Percentiles rank a stretch among this genome's conserved stretches.
Conservation (phyloP, 2,329 filamentous ascomycete species). For the Aspergillus nomiae region DNA sequence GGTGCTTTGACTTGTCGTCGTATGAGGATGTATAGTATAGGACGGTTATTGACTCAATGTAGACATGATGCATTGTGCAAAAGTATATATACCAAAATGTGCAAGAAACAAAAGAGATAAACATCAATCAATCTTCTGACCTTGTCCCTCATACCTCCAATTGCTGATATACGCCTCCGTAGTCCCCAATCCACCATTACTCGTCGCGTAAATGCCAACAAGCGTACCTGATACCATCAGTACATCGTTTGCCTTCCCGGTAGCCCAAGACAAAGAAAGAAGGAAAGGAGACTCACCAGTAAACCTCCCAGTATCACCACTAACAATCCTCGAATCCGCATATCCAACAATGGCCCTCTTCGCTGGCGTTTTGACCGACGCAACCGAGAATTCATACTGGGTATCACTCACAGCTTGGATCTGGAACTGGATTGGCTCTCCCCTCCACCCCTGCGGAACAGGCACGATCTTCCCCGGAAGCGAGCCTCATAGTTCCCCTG, state of each 20-base stretch:
- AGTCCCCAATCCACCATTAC: neutral
- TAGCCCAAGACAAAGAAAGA: neutral
- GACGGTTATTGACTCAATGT: neutral
- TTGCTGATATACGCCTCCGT: conserved; percentile 6
- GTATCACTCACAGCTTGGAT: conserved; percentile 4
- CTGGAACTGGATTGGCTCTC: neutral
- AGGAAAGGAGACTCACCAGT: neutral
- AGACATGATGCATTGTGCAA: neutral
- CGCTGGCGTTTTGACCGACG: neutral
- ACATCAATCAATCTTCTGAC: neutral
- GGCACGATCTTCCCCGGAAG: neutral
- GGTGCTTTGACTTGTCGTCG: neutral
- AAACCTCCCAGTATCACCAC: conserved; percentile 5
- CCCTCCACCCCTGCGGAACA: neutral
- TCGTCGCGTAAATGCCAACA: conserved; percentile 5
- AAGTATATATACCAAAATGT: neutral
- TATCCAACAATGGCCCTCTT: neutral
- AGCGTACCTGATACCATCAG: conserved; percentile 5
- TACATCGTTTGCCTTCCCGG: neutral
- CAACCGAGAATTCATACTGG: neutral
- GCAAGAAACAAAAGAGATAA: neutral
- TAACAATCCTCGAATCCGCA: conserved; percentile 2
- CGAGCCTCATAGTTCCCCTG: neutral
- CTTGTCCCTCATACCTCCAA: conserved; percentile 7
- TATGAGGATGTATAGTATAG: neutral